Conservation (phyloP, 1,284 basidiomycete species). For the Leccinum fuscescens region DNA sequence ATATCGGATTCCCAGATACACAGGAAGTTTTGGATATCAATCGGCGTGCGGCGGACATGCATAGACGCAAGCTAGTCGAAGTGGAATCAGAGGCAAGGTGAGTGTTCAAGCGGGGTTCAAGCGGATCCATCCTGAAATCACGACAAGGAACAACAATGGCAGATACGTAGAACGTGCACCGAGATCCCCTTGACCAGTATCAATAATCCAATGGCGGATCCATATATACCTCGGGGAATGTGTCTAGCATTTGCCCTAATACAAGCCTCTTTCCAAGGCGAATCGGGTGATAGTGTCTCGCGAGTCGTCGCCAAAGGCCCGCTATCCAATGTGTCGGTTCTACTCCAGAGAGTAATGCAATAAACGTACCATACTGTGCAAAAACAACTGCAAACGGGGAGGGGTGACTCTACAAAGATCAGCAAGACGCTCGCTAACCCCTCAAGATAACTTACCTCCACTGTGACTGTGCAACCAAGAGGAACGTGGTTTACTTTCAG, state of each 20-base stretch:
- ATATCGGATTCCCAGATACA: conserved; percentile 85
- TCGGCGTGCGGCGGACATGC: conserved; percentile 65
- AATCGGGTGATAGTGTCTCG: conserved; percentile 32
- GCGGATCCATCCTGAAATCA: conserved; percentile 9
- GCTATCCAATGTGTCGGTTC: conserved; percentile 15
- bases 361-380: conserved; percentile 38
- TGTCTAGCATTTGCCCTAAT: conserved; percentile 27
- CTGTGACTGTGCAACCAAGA: conserved; percentile 17
- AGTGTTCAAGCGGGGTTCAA: conserved; percentile 17
- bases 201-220: conserved; percentile 7
- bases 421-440: neutral
- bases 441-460: conserved; percentile 21
- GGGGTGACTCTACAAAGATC: conserved; percentile 36
- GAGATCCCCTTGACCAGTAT: conserved; percentile 16
- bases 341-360: neutral
- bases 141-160: conserved; percentile 20
- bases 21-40: conserved; percentile 79
- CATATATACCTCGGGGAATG: conserved; percentile 27
- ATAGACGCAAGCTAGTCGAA: conserved; percentile 55
- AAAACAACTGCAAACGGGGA: conserved; percentile 37
- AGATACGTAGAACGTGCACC: conserved; percentile 28
- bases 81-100: conserved; percentile 59
- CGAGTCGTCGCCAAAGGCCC: conserved; percentile 33
- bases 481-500: conserved; percentile 22
- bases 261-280: conserved; percentile 31